A percentile compares a stretch with the other conserved stretches of the same genome.
Conservation (phyloP, 2,329 filamentous ascomycete species). For the Annulohypoxylon truncatum region DNA sequence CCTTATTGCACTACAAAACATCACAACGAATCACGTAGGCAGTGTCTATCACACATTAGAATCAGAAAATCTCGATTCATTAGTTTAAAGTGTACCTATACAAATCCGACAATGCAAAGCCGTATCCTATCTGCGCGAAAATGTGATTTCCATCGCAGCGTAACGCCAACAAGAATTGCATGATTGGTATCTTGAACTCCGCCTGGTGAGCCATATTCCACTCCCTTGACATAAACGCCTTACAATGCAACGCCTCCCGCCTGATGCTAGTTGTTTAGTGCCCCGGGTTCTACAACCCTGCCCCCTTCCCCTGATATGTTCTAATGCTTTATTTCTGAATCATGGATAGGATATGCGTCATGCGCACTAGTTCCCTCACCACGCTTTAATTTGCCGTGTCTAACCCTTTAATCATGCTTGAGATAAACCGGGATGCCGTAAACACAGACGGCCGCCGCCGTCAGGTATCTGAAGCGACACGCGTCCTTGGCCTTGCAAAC, state of each 20-base stretch:
- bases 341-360: neutral
- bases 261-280: neutral
- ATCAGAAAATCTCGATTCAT: neutral
- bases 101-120: neutral
- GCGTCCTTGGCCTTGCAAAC: constrained; percentile 78
- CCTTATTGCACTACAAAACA: neutral
- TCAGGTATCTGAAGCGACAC: constrained; percentile 92
- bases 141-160: neutral
- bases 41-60: neutral
- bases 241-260: constrained; percentile 9
- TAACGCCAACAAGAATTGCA: neutral
- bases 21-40: neutral
- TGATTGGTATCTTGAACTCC: constrained; percentile 30
- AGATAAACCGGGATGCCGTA: constrained; percentile 96
- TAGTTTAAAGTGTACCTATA: neutral
- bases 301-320: neutral
- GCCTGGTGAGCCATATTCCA: neutral
- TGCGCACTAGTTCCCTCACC: neutral
- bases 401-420: constrained; percentile 47
- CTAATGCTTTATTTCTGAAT: neutral
- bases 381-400: too few relatives aligned
- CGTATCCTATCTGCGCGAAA: neutral
- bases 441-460: constrained; percentile 91
- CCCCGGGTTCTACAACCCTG: neutral
- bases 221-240: constrained; percentile 31